Conservation (phyloP, 305 asterid genomes). For the Ilex paraguariensis region DNA sequence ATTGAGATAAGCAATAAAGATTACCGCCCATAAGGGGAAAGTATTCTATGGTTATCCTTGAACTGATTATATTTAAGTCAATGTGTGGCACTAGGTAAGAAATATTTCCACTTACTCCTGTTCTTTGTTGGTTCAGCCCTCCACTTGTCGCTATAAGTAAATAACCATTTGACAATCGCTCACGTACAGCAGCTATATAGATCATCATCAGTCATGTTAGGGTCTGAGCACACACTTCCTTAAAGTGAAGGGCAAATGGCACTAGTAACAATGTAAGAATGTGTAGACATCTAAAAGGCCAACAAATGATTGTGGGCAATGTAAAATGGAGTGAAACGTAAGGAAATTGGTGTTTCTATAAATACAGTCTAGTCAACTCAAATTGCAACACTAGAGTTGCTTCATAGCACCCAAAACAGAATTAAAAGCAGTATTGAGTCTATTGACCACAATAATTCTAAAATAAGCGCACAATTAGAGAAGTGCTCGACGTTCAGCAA, state of each 20-base stretch:
- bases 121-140: slow-evolving; percentile 96
- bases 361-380: neutral
- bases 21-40: neutral
- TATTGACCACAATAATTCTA: too few species aligned
- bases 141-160: slow-evolving; percentile 98
- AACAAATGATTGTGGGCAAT: neutral
- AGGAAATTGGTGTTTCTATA: neutral
- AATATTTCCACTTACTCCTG: slow-evolving; percentile 69
- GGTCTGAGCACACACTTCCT: slow-evolving; percentile 11
- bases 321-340: too few species aligned
- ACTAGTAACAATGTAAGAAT: slow-evolving; percentile 5
- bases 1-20: neutral
- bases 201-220: slow-evolving; percentile 30
- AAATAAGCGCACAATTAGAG: too few species aligned
- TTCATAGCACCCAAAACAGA: too few species aligned
- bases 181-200: slow-evolving; percentile 74
- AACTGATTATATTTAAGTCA: neutral
- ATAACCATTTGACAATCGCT: slow-evolving; percentile 86
- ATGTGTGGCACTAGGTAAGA: slow-evolving; percentile 12
- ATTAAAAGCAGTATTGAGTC: too few species aligned
- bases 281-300: neutral
- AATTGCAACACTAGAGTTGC: too few species aligned
- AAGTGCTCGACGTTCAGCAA: too few species aligned
- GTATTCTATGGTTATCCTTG: slow-evolving; percentile 2
- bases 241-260: slow-evolving; percentile 7